Conservation (phyloP, 2,329 filamentous ascomycete species). For the Chlorencoelia australis region DNA sequence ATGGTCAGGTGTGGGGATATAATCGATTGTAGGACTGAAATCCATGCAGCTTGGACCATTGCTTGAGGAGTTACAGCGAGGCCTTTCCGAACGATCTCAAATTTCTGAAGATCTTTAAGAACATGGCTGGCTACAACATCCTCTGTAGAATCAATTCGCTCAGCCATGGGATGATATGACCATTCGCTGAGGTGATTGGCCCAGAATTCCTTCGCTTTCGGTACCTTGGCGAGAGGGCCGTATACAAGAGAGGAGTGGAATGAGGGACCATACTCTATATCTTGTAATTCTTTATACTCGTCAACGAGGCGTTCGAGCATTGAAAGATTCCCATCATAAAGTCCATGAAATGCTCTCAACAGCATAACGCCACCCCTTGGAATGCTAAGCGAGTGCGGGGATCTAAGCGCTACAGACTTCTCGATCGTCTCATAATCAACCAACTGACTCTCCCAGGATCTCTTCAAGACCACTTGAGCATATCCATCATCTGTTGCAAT, state of each 20-base stretch:
- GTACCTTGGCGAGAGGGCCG: conserved; percentile 50
- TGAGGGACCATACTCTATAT: conserved; percentile 32
- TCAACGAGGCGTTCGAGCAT: conserved; percentile 50
- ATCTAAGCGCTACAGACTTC: conserved; percentile 19
- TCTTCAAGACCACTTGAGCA: conserved; percentile 57
- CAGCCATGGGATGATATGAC: conserved; percentile 11
- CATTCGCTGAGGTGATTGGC: conserved; percentile 19
- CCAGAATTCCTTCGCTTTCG: conserved; percentile 60
- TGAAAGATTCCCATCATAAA: conserved; percentile 72
- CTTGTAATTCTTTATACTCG: conserved; percentile 35
- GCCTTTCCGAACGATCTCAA: conserved; percentile 44
- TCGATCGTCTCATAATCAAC: conserved; percentile 19
- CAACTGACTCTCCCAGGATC: conserved; percentile 35
- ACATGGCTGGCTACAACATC: conserved; percentile 21
- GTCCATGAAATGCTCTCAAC: conserved; percentile 69
- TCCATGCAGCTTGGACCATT: conserved; percentile 66
- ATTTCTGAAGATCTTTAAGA: conserved; percentile 29
- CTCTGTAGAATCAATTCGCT: not conserved
- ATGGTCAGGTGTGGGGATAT: conserved; percentile 38
- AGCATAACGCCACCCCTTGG: conserved; percentile 32
- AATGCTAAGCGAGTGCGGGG: conserved; percentile 18
- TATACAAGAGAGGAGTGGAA: conserved; percentile 60
- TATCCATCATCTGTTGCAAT: conserved; percentile 64
- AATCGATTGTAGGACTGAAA: conserved; percentile 46
- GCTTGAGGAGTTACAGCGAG: conserved; percentile 72